Evolutionary conservation across 768 basidiomycete species (phyloP), one percentile per base, ranked within the genome.

Genomic region (Glaciozyma antarctica): DNA sequence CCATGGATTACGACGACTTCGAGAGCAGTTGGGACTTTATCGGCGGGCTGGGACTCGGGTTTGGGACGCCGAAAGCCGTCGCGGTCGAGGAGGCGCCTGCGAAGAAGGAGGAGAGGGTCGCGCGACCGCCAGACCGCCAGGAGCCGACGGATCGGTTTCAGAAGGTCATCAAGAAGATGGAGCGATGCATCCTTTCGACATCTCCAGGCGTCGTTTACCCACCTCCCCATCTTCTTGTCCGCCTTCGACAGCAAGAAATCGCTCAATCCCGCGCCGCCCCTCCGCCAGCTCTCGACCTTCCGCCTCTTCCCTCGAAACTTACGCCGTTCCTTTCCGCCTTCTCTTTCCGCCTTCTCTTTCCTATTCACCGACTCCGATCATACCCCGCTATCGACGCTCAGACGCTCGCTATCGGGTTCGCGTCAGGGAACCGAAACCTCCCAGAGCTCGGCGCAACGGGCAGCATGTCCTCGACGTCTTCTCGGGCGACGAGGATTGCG

Each of bases 161-260:
- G 60, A 65, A 66, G 32, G 71, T 71, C 21, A 64, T 69, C 32
- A 53, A 62, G 45, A 55, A 66, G 17, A 61, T 71, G 26, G 61
- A 65, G 19, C 6, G 22, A n/a, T 66, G 60, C 48, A 34, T 66
- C 5, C 55, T 71, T 6, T 66, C 64, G 9, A 58, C 62, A 3
- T 67, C 67, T 3, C 67, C 70, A 1, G 59, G 66, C 57, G 66
- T 66, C 38, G 43, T 64, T 19, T 67, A 61, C 45, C 66, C 65
- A 26, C 69, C 65, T 2, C 65, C 65, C 9, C 66, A 67, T 19
- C 63, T 67, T 9, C 63, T 66, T 41, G 58, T 62, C 21, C 62
- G 69, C 3, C 66, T 70, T 2, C 60, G 66, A 7, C 45, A 65
- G 49, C 63, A 70, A 61, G 69, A 70, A 22, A 57, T 67, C 30